Evolutionary conservation across 225 moss, liverwort and hornwort species (phyloP), one percentile per base, ranked within the genome.

Genomic region (Thuidium tamariscinum): DNA sequence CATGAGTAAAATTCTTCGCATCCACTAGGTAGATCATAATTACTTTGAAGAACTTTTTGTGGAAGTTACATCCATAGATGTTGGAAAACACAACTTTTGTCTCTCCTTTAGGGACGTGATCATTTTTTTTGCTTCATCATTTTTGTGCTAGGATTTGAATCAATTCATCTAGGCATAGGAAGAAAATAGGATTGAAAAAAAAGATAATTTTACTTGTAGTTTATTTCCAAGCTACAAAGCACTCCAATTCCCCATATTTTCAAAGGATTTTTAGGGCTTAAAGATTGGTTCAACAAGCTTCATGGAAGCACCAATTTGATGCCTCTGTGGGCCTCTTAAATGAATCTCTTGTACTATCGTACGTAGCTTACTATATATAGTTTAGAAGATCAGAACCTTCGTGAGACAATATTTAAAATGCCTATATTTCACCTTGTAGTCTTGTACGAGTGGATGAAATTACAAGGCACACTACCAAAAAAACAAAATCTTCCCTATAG

Each of bases 241-340:
- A 14, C 6, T 54, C 0, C 36, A 36, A 32, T 9, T 54, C 25
- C 16, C 23, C 1, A 25, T 10, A 0, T 0, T 36, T 54, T 54
- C 16, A 54, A 61, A 16, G 1, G 15, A 52, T 9, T 54, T 5
- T n/a, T 3, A 15, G 0, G 5, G 6, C 10, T 54, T 15, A n/a
- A 8, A 32, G 3, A 21, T 34, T 7, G 51, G 0, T 49, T 21
- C 34, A 2, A 34, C 8, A 48, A 19, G 20, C 13, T 11, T 74
- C 3, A 5, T 3, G 1, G 15, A 36, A 23, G 36, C 9, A 5
- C n/a, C 15, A 36, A 36, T 21, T 52, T 52, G 3, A 75, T 54
- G 23, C 36, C 5, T 23, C 8, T 0, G 5, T 52, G 36, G 75
- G 22, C 74, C 14, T 52, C 23, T 22, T 2, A 1, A 75, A n/a